phyloP scores from a whole-genome alignment of 2,329 filamentous ascomycete genomes.

The Fusarium sp. region DNA sequence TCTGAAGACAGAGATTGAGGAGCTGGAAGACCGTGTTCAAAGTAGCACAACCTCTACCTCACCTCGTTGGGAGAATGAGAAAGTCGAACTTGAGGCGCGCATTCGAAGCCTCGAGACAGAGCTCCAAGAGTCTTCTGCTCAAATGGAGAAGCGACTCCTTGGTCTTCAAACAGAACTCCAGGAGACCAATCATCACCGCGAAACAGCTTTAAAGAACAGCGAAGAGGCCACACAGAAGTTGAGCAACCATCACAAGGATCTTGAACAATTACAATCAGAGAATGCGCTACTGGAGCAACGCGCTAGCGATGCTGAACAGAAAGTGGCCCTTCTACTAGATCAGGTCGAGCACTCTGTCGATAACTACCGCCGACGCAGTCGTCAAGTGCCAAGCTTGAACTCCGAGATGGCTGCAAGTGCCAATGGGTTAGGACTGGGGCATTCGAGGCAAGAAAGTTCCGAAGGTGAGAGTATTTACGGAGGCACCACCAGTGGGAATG shows the following conservation, averaged over 20 bases:
- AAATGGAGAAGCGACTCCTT: slow-evolving; percentile 77
- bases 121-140: slow-evolving; percentile 69
- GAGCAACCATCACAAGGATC: slow-evolving; percentile 67
- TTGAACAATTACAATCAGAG: slow-evolving; percentile 85
- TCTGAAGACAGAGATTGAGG: slow-evolving; percentile 82
- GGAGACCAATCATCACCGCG: slow-evolving; percentile 72
- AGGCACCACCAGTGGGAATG: slow-evolving; percentile 47
- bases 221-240: slow-evolving; percentile 67
- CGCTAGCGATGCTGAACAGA: slow-evolving; percentile 88
- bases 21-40: slow-evolving; percentile 65
- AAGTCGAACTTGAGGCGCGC: slow-evolving; percentile 71
- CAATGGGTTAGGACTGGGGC: slow-evolving; percentile 53
- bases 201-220: slow-evolving; percentile 66
- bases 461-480: slow-evolving; percentile 71
- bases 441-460: slow-evolving; percentile 64
- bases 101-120: slow-evolving; percentile 76
- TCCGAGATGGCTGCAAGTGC: slow-evolving; percentile 52
- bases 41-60: slow-evolving; percentile 54
- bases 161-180: slow-evolving; percentile 76
- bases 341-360: slow-evolving; percentile 95
- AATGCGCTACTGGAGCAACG: slow-evolving; percentile 84
- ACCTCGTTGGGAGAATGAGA: slow-evolving; percentile 79
- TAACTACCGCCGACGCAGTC: slow-evolving; percentile 85
- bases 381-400: slow-evolving; percentile 63
- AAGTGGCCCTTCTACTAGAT: slow-evolving; percentile 90